Conservation (phyloP, 768 basidiomycete genomes). For the Naganishia randhawae region DNA sequence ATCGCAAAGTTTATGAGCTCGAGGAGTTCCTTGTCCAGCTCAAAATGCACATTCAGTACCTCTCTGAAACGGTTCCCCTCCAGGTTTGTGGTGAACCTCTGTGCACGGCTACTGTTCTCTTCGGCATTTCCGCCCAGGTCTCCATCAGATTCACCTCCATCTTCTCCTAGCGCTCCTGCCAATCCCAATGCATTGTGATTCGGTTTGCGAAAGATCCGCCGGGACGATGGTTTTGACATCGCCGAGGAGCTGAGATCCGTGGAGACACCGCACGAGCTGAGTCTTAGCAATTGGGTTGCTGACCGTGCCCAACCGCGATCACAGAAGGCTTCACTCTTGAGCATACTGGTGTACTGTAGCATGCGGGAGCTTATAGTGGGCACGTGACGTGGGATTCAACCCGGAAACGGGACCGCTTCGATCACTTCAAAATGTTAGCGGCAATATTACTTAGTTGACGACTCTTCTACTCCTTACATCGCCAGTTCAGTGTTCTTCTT, state of each 20-base stretch:
- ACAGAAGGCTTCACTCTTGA: no score
- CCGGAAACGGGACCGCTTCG: not conserved
- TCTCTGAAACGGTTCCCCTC: constrained; percentile 52
- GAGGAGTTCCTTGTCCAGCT: not conserved
- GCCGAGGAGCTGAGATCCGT: not conserved
- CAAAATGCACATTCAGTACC: constrained; percentile 34
- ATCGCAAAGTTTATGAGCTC: not conserved
- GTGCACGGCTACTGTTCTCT: constrained; percentile 35
- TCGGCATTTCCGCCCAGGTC: constrained; percentile 14
- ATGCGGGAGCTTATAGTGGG: not conserved
- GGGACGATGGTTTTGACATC: constrained; percentile 7
- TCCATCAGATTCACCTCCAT: constrained; percentile 16
- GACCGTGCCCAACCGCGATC: no score
- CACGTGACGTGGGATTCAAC: constrained; percentile 10
- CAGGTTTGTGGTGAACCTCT: constrained; percentile 51
- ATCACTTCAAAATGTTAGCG: constrained; percentile 9
- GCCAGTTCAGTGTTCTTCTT: no score
- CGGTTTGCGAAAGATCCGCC: constrained; percentile 8
- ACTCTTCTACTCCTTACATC: not conserved
- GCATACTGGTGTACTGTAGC: not conserved
- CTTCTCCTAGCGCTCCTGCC: constrained; percentile 24
- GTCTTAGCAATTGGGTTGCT: no score
- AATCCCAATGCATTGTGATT: constrained; percentile 17
- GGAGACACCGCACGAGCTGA: not conserved
- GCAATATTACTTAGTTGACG: not conserved